These are phyloP conservation scores for Diutina ranongensis DNA, from an alignment of 1,139 yeast species.

Conservation along the genomic window DNA sequence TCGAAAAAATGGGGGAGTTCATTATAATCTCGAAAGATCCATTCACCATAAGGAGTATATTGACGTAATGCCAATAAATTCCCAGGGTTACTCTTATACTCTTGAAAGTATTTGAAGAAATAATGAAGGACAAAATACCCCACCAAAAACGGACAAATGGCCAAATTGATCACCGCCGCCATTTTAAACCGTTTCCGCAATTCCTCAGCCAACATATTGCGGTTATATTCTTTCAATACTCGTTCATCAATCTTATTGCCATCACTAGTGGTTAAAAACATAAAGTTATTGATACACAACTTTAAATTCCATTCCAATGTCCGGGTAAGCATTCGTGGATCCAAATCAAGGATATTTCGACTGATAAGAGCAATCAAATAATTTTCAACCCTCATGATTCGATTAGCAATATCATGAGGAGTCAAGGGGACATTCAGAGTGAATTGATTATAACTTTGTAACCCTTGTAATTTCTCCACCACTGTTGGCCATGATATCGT, in stretches of 20 bases:
- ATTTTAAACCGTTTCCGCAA: slow-evolving; percentile 68
- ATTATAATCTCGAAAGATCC: slow-evolving; percentile 90
- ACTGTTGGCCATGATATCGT: slow-evolving; percentile 90
- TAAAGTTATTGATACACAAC: slow-evolving; percentile 76
- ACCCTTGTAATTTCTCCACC: slow-evolving; percentile 61
- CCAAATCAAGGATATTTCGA: slow-evolving; percentile 59
- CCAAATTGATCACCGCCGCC: slow-evolving; percentile 76
- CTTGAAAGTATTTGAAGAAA: slow-evolving; percentile 86
- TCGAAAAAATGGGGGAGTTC: slow-evolving; percentile 84
- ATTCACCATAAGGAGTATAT: slow-evolving; percentile 87
- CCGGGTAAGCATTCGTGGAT: slow-evolving; percentile 51
- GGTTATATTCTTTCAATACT: slow-evolving; percentile 60
- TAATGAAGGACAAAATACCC: slow-evolving; percentile 70
- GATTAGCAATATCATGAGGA: slow-evolving; percentile 89
- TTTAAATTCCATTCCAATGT: slow-evolving; percentile 92
- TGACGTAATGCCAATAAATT: slow-evolving; percentile 69
- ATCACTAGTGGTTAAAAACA: slow-evolving; percentile 44
- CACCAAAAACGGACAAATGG: slow-evolving; percentile 79
- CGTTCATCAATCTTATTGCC: slow-evolving; percentile 75
- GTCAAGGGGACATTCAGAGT: slow-evolving; percentile 68
- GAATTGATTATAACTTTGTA: slow-evolving; percentile 72
- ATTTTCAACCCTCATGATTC: slow-evolving; percentile 92
- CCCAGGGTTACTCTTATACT: slow-evolving; percentile 81
- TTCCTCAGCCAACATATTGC: slow-evolving; percentile 58
- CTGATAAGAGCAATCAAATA: slow-evolving; percentile 84